phyloP scores from a whole-genome alignment of 2,329 filamentous ascomycete genomes.

The Catunica adiposa region DNA sequence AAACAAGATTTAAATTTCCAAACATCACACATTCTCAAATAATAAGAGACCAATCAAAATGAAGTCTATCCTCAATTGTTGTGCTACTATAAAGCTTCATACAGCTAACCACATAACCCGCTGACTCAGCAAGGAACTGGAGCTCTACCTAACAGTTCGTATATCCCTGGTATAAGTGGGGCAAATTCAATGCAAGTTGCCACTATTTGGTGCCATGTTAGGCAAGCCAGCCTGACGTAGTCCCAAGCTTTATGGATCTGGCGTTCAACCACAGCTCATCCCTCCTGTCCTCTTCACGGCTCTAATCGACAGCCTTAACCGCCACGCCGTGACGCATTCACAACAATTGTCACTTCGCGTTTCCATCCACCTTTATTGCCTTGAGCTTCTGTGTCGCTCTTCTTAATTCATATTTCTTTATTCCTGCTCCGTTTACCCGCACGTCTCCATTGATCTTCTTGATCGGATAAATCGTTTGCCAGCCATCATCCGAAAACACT shows the following conservation, averaged over 20 bases:
- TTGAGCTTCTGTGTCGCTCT: too few species aligned
- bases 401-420: too few species aligned
- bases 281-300: not conserved
- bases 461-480: not conserved
- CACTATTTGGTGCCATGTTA: slow-evolving; percentile 15
- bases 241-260: slow-evolving; percentile 14
- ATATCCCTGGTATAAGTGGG: slow-evolving; percentile 4
- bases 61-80: too few species aligned
- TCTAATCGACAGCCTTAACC: not conserved
- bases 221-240: slow-evolving; percentile 30
- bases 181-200: not conserved
- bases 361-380: not conserved
- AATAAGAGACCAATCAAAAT: too few species aligned
- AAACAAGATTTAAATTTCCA: too few species aligned
- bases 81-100: not conserved
- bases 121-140: not conserved
- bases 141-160: not conserved
- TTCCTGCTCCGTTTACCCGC: too few species aligned
- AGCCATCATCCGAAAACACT: not conserved
- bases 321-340: not conserved
- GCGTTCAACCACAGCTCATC: not conserved
- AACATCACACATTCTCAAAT: too few species aligned
- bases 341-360: not conserved
- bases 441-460: not conserved
- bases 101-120: too few species aligned